A percentile compares a stretch with the other conserved stretches of the same genome.
Conservation (phyloP, 225 moss, liverwort and hornwort genomes). For the Neckera pumila region DNA sequence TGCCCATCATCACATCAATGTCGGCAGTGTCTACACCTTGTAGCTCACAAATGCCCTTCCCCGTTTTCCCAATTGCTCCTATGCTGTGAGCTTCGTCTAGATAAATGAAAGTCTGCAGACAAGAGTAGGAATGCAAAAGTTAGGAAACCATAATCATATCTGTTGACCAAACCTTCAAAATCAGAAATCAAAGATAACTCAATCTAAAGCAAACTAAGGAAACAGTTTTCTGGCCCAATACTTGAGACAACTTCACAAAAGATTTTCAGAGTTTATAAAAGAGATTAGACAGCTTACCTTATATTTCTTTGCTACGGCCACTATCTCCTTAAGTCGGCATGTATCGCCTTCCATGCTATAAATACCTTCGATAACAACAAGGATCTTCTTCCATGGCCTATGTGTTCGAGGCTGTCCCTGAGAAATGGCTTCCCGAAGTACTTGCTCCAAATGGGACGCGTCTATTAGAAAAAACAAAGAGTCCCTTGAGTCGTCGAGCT, state of each 20-base stretch:
- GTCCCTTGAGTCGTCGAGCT: background rate
- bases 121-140: background rate
- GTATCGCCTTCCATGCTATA: slow-evolving; percentile 99
- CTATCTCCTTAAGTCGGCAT: slow-evolving; percentile 77
- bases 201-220: background rate
- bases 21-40: slow-evolving; percentile 86
- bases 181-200: background rate
- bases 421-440: slow-evolving; percentile 71
- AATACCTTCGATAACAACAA: slow-evolving; percentile 90
- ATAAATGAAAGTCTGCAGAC: slow-evolving; percentile 65
- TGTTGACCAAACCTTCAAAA: background rate
- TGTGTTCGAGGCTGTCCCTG: slow-evolving; percentile 93
- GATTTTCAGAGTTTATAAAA: background rate
- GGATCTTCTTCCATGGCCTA: slow-evolving; percentile 96
- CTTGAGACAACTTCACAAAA: background rate
- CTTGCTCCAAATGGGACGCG: slow-evolving; percentile 77
- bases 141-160: background rate
- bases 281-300: slow-evolving; percentile 36
- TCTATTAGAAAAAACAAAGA: background rate
- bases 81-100: slow-evolving; percentile 98
- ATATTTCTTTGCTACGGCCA: slow-evolving; percentile 74
- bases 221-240: background rate
- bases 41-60: slow-evolving; percentile 83
- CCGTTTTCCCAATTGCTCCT: slow-evolving; percentile 87
- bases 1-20: slow-evolving; percentile 98